Percentiles rank a stretch among this genome's conserved stretches.
Conservation (phyloP, 345 rosid genomes). For the Stellera chamaejasme region DNA sequence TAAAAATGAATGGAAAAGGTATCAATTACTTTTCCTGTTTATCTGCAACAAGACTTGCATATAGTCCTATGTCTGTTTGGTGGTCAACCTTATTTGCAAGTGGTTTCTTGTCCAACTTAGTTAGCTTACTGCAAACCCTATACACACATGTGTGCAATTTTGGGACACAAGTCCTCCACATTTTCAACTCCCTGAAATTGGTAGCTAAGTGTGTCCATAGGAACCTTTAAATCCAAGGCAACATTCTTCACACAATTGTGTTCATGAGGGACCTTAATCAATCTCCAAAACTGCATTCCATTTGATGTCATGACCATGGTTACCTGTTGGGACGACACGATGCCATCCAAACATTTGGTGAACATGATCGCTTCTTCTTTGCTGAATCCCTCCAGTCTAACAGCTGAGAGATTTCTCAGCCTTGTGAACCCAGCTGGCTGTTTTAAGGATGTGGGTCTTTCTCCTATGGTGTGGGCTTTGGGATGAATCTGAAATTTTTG, state of each 20-base stretch:
- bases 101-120: too few species aligned
- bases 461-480: constrained; percentile 18
- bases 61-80: too few species aligned
- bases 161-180: constrained; percentile 9
- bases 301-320: constrained; percentile 16
- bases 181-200: constrained; percentile 9
- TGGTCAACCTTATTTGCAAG: too few species aligned
- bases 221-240: too few species aligned
- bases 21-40: too few species aligned
- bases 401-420: constrained; percentile 24
- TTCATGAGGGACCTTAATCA: constrained; percentile 1
- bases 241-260: too few species aligned
- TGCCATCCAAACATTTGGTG: constrained; percentile 21
- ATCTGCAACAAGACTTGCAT: too few species aligned
- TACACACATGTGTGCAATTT: constrained; percentile 22
- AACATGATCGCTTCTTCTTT: constrained; percentile 21
- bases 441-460: constrained; percentile 6
- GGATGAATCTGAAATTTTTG: constrained; percentile 35
- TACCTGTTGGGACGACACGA: constrained; percentile 18
- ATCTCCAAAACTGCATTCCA: constrained; percentile 12
- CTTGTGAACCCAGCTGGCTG: constrained; percentile 22
- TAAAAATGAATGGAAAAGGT: too few species aligned
- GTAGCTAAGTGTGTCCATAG: neutral
- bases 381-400: constrained; percentile 39
- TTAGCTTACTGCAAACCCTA: neutral